These are phyloP conservation scores for Knoxdaviesia capensis DNA, from an alignment of 2,329 filamentous ascomycete genomes.

Conservation along the genomic window DNA sequence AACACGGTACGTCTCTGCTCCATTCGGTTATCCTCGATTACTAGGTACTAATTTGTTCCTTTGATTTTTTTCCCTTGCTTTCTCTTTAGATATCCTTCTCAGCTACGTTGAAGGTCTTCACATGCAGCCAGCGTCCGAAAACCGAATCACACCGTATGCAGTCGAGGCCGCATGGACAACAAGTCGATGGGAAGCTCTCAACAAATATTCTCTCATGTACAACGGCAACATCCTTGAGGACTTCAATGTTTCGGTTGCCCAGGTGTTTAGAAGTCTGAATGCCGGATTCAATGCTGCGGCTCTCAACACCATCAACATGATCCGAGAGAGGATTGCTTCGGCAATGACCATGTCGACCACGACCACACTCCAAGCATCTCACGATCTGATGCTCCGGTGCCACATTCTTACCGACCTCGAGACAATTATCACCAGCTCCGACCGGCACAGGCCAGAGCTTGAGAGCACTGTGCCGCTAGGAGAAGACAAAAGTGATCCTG, in stretches of 20 bases:
- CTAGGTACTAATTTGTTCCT: not conserved
- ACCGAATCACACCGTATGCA: conserved; percentile 59
- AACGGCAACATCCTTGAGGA: conserved; percentile 32
- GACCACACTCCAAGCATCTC: conserved; percentile 62
- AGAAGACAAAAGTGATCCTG: conserved; percentile 4
- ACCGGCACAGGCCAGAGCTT: not conserved
- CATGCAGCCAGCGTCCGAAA: conserved; percentile 26
- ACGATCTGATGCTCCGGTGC: conserved; percentile 67
- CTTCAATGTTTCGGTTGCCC: conserved; percentile 67
- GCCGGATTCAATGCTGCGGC: conserved; percentile 24
- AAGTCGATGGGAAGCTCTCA: conserved; percentile 57
- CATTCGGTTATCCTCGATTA: no score
- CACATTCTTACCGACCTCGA: conserved; percentile 82
- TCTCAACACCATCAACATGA: conserved; percentile 37
- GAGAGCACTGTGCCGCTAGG: not conserved
- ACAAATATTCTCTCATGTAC: conserved; percentile 40
- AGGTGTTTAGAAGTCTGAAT: conserved; percentile 36
- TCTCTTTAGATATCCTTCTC: conserved; percentile 49
- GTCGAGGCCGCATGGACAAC: conserved; percentile 87
- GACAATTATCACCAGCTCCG: conserved; percentile 34
- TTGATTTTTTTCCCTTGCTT: not conserved
- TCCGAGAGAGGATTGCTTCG: conserved; percentile 51
- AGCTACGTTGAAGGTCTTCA: conserved; percentile 71
- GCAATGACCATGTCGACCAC: conserved; percentile 61
- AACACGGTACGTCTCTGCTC: conserved; percentile 45